A percentile compares a stretch with the other conserved stretches of the same genome.
phyloP scores from a whole-genome alignment of 2,329 filamentous ascomycete species.

The Fusarium brachygibbosum region DNA sequence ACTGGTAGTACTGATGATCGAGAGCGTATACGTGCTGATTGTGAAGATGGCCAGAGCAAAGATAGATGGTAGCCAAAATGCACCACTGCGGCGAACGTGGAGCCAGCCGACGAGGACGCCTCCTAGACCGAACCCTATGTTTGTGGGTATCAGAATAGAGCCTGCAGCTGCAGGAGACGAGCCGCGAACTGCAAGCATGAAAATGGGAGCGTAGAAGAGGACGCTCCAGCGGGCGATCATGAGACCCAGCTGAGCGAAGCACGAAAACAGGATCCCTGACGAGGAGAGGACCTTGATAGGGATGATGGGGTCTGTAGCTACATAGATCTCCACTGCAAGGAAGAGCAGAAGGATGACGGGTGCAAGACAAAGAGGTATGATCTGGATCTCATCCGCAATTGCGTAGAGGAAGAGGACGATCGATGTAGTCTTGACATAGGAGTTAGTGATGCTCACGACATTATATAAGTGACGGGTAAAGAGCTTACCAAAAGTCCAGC shows the following conservation, averaged over 20 bases:
- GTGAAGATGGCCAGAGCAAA: conserved; percentile 73
- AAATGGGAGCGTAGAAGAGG: conserved; percentile 84
- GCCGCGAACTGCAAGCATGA: conserved; percentile 80
- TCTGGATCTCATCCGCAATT: conserved; percentile 73
- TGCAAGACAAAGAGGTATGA: conserved; percentile 72
- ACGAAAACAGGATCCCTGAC: conserved; percentile 78
- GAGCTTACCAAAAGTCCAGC: conserved; percentile 72
- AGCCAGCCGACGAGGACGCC: conserved; percentile 80
- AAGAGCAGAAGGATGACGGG: conserved; percentile 65
- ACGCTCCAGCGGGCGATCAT: conserved; percentile 87
- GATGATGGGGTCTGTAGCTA: conserved; percentile 79
- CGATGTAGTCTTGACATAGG: conserved; percentile 63
- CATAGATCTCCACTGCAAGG: conserved; percentile 71
- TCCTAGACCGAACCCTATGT: conserved; percentile 81
- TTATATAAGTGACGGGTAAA: neutral
- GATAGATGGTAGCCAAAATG: conserved; percentile 77
- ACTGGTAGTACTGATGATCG: conserved; percentile 65
- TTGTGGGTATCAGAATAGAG: conserved; percentile 83
- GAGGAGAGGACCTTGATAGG: conserved; percentile 78
- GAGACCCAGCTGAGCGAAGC: conserved; percentile 79
- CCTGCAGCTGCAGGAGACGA: conserved; percentile 79
- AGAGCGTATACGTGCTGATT: conserved; percentile 69
- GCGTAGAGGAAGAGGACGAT: conserved; percentile 81
- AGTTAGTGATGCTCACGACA: conserved; percentile 12
- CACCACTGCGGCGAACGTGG: conserved; percentile 79